Evolutionary conservation across 441 rosid genomes (phyloP).

Genomic region (Aquilaria agallochum): DNA sequence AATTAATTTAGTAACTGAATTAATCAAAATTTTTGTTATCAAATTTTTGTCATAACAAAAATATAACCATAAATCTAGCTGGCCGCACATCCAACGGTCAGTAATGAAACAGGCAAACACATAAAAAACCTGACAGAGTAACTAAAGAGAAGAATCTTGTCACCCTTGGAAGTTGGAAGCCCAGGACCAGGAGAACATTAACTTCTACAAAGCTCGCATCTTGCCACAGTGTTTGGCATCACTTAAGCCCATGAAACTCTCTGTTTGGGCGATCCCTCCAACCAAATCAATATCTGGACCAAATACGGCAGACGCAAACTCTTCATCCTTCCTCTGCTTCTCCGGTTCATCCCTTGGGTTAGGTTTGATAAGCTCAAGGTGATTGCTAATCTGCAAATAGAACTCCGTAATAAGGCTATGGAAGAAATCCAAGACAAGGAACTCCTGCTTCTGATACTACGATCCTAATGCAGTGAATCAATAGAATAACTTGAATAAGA

Average conservation of each 20-base stretch:
- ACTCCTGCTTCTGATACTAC: no score
- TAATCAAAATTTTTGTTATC: no score
- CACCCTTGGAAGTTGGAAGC: conserved; percentile 48
- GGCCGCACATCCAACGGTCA: no score
- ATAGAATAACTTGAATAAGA: no score
- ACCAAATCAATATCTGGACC: conserved; percentile 74
- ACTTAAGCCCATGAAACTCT: conserved; percentile 83
- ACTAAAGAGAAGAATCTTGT: conserved; percentile 92
- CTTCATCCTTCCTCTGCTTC: conserved; percentile 87
- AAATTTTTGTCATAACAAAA: no score
- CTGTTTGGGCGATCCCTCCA: conserved; percentile 69
- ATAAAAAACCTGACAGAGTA: conserved; percentile 75
- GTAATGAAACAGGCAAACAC: not conserved
- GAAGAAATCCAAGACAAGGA: conserved; percentile 9
- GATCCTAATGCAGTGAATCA: no score
- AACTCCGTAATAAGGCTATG: not conserved
- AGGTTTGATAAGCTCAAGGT: conserved; percentile 92
- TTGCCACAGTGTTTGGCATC: conserved; percentile 89
- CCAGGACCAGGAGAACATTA: conserved; percentile 85
- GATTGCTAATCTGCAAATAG: conserved; percentile 73
- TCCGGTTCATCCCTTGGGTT: conserved; percentile 82
- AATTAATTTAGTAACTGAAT: no score
- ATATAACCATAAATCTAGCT: no score
- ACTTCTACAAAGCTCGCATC: conserved; percentile 84
- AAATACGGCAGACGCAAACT: conserved; percentile 79